Evolutionary conservation across 192 early-diverging fungal genomes (phyloP).

Genomic region (Coemansia sp.): DNA sequence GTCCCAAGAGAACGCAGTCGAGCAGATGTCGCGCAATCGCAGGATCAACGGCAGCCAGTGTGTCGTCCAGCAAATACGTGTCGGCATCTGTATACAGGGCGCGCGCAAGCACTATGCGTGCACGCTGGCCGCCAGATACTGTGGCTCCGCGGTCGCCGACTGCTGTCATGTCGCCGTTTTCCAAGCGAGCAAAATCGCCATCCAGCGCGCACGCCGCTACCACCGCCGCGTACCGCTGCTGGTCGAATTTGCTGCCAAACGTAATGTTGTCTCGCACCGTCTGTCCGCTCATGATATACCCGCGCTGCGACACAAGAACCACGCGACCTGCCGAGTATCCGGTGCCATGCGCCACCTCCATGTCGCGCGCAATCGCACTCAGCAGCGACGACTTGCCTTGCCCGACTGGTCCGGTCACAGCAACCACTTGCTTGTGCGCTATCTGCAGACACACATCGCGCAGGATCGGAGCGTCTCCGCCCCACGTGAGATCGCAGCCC

Average conservation of each 20-base stretch:
- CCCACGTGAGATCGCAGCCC: constrained; percentile 17
- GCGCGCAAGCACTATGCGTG: constrained; percentile 73
- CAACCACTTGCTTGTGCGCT: constrained; percentile 49
- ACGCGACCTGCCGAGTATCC: constrained; percentile 35
- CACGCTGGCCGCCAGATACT: constrained; percentile 74
- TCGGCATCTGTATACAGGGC: constrained; percentile 67
- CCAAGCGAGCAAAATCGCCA: constrained; percentile 57
- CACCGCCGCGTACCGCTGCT: constrained; percentile 45
- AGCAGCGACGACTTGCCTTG: constrained; percentile 62
- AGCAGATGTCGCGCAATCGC: constrained; percentile 62
- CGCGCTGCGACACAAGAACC: constrained; percentile 72
- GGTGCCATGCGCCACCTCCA: constrained; percentile 28
- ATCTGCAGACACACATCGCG: constrained; percentile 54
- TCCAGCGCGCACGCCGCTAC: constrained; percentile 56
- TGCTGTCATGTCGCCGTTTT: constrained; percentile 18
- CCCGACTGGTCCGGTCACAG: constrained; percentile 58
- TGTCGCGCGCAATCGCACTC: constrained; percentile 57
- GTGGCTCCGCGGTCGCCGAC: constrained; percentile 31
- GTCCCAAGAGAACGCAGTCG: constrained; percentile 46
- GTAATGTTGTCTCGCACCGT: constrained; percentile 63
- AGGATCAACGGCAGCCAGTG: constrained; percentile 77
- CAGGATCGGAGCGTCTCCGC: constrained; percentile 20
- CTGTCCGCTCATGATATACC: constrained; percentile 72
- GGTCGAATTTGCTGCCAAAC: constrained; percentile 59
- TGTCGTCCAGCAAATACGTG: constrained; percentile 77